These are phyloP conservation scores for Coemansia sp. DNA, from an alignment of 192 early-diverging fungal genomes.

Conservation along the genomic window DNA sequence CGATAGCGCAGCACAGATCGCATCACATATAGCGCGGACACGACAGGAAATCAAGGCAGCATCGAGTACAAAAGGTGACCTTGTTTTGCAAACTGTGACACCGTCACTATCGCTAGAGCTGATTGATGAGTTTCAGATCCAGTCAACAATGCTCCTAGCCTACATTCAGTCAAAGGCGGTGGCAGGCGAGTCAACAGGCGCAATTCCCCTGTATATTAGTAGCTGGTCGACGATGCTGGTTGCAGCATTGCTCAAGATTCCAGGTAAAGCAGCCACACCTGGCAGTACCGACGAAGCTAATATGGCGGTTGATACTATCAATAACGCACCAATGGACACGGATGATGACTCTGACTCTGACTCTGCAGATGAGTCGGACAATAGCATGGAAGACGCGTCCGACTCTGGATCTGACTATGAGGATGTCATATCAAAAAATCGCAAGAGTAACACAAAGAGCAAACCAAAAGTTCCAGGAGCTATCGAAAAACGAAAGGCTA, in stretches of 20 bases:
- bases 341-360: neutral
- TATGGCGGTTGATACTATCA: neutral
- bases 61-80: neutral
- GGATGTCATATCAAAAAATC: neutral
- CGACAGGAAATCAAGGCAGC: slow-evolving; percentile 1
- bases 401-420: neutral
- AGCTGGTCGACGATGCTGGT: slow-evolving; percentile 39
- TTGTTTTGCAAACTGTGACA: slow-evolving; percentile 10
- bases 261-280: neutral
- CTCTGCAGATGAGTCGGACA: neutral
- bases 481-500: slow-evolving; percentile 26
- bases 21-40: slow-evolving; percentile 53
- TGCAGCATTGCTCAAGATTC: slow-evolving; percentile 30
- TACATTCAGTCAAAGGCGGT: slow-evolving; percentile 37
- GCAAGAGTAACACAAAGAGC: neutral
- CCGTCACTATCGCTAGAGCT: slow-evolving; percentile 21
- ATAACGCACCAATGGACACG: neutral
- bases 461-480: neutral
- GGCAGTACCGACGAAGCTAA: neutral
- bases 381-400: neutral
- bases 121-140: slow-evolving; percentile 16
- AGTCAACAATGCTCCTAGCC: slow-evolving; percentile 18
- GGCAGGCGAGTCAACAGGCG: slow-evolving; percentile 30
- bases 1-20: slow-evolving; percentile 61
- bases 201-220: slow-evolving; percentile 34